Percentiles rank a stretch among this genome's conserved stretches.
Evolutionary conservation across 2,329 filamentous ascomycete genomes (phyloP).

Genomic region (Chaetomiaceae sp.): DNA sequence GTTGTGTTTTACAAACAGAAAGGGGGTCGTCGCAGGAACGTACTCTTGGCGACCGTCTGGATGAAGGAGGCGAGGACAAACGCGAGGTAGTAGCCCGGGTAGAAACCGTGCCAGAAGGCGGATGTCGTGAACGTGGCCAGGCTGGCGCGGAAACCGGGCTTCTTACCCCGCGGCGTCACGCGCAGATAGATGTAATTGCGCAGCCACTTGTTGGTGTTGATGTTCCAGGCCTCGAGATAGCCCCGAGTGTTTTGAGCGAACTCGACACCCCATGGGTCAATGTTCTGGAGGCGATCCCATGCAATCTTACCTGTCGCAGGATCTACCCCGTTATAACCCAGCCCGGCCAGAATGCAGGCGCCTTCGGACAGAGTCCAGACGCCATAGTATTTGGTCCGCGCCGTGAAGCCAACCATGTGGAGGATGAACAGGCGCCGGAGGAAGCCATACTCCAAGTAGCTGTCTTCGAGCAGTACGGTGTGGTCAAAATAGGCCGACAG

Average conservation of each 20-base stretch:
- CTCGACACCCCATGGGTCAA: constrained; percentile 81
- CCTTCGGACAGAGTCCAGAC: constrained; percentile 93
- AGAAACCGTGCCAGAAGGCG: constrained; percentile 97
- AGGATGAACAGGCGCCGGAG: constrained; percentile 70
- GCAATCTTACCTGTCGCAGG: constrained; percentile 76
- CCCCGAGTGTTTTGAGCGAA: constrained; percentile 88
- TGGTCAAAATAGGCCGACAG: constrained; percentile 64
- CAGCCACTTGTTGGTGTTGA: constrained; percentile 97
- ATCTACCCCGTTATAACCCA: constrained; percentile 93
- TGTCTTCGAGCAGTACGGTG: constrained; percentile 57
- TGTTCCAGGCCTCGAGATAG: constrained; percentile 93
- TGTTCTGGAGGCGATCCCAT: constrained; percentile 88
- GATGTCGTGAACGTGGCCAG: constrained; percentile 91
- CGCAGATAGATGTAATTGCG: constrained; percentile 93
- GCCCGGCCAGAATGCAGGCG: constrained; percentile 84
- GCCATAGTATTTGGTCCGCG: constrained; percentile 91
- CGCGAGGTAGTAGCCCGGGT: constrained; percentile 89
- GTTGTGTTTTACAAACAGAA: background rate
- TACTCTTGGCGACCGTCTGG: constrained; percentile 92
- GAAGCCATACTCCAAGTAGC: constrained; percentile 64
- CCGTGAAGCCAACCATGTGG: constrained; percentile 76
- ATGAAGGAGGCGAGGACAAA: constrained; percentile 88
- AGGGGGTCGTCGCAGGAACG: constrained; percentile 29
- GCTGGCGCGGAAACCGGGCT: constrained; percentile 91
- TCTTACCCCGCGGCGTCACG: constrained; percentile 91